These are phyloP conservation scores for Trichophyton mentagrophytes DNA, from an alignment of 2,329 filamentous ascomycete genomes.

Conservation along the genomic window DNA sequence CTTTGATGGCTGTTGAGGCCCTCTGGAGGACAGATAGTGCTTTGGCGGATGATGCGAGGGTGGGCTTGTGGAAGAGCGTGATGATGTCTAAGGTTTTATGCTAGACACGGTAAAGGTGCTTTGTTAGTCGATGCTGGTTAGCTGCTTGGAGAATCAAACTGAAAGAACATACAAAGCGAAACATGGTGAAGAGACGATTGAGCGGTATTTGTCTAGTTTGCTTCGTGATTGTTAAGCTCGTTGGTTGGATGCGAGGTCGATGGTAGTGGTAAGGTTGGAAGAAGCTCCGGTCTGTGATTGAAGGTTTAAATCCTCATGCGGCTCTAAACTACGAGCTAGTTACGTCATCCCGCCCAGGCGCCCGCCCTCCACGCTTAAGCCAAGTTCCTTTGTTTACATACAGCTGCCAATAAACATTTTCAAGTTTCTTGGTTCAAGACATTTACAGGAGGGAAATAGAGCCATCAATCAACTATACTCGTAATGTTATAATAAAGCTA, in stretches of 20 bases:
- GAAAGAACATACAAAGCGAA: background rate
- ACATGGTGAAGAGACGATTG: background rate
- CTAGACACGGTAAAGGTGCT: conserved; percentile 31
- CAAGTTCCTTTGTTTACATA: background rate
- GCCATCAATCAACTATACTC: background rate
- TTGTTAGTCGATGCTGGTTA: background rate
- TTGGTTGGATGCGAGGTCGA: background rate
- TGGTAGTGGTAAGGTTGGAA: background rate
- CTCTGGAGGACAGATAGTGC: conserved; percentile 70
- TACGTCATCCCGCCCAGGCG: background rate
- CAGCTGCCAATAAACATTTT: background rate
- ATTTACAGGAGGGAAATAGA: background rate
- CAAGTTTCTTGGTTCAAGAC: background rate
- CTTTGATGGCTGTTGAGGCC: conserved; percentile 57
- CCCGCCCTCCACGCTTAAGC: background rate
- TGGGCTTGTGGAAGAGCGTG: conserved; percentile 87
- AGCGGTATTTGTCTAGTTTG: background rate
- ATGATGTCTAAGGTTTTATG: conserved; percentile 77
- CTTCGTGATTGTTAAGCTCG: background rate
- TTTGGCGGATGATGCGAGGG: conserved; percentile 56
- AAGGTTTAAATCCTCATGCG: background rate
- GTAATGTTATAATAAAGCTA: background rate
- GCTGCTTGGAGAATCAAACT: background rate
- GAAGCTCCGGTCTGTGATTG: background rate
- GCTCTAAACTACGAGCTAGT: background rate